Conservation (phyloP, 176 grass and related monocot species). For the Zoysia japonica region DNA sequence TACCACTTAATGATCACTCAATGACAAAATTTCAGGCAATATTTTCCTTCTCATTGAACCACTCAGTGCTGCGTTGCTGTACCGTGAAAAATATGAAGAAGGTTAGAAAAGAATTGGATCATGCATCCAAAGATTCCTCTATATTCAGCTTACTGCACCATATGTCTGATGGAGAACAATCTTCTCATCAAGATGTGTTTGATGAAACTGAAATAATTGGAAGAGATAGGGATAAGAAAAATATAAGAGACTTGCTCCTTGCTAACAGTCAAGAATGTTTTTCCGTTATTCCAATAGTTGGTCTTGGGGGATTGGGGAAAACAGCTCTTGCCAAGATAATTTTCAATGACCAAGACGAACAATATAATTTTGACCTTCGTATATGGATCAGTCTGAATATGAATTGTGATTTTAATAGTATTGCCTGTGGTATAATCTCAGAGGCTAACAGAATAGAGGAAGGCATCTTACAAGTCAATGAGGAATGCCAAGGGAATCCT, state of each 20-base stretch:
- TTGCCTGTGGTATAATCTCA: constrained; percentile 22
- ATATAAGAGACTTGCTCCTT: constrained; percentile 3
- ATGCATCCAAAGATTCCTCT: not conserved
- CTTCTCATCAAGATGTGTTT: not conserved
- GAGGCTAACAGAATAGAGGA: constrained; percentile 4
- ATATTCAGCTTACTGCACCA: not conserved
- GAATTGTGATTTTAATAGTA: constrained; percentile 1
- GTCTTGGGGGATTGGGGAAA: constrained; percentile 16
- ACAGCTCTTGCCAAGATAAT: constrained; percentile 11
- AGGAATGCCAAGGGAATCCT: not conserved
- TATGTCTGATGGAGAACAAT: not conserved
- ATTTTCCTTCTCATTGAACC: not conserved
- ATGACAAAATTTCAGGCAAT: constrained; percentile 2
- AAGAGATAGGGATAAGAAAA: not conserved
- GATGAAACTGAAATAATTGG: constrained; percentile 6
- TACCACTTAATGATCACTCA: not conserved
- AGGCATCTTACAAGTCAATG: not conserved
- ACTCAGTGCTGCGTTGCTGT: not conserved
- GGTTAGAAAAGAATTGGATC: not conserved
- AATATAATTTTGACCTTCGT: constrained; percentile 18
- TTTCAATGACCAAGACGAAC: constrained; percentile 28
- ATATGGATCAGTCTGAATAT: constrained; percentile 34
- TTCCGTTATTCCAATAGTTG: constrained; percentile 7
- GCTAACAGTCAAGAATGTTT: not conserved
- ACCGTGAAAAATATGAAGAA: not conserved